Percentiles rank a stretch among this genome's conserved stretches.
phyloP scores from a whole-genome alignment of 2,329 filamentous ascomycete genomes.

The Westerdykella sp. region DNA sequence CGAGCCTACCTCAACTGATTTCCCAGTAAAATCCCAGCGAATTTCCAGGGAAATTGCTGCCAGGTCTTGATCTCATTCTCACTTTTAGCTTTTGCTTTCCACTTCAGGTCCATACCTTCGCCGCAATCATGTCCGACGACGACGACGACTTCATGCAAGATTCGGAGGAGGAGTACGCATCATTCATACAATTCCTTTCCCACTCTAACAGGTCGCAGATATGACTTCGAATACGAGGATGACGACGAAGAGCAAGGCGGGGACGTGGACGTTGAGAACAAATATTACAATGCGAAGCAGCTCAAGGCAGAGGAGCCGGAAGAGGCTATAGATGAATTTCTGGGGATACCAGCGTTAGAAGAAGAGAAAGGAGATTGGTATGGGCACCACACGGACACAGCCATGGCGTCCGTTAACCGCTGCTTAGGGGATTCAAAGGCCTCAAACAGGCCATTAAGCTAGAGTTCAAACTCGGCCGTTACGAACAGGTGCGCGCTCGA shows the following conservation, averaged over 20 bases:
- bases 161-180: constrained; percentile 71
- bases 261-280: constrained; percentile 96
- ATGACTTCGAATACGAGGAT: constrained; percentile 97
- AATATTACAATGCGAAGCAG: constrained; percentile 99
- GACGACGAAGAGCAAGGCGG: constrained; percentile 82
- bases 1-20: too few relatives aligned
- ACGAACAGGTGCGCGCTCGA: constrained; percentile 59
- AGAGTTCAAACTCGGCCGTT: constrained; percentile 86
- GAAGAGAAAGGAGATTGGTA: constrained; percentile 91
- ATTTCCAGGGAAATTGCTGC: too few relatives aligned
- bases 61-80: too few relatives aligned
- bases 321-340: constrained; percentile 84
- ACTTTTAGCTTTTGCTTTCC: too few relatives aligned
- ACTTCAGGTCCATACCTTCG: too few relatives aligned
- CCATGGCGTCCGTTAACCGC: constrained; percentile 10
- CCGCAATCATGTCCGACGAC: constrained; percentile 65
- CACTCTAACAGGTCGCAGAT: constrained; percentile 45
- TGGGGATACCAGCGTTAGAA: constrained; percentile 79
- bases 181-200: not conserved
- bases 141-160: constrained; percentile 93
- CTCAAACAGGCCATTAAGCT: constrained; percentile 97
- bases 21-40: too few relatives aligned
- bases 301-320: constrained; percentile 81
- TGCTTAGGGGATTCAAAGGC: constrained; percentile 76
- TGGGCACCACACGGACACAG: constrained; percentile 6